These are phyloP conservation scores for Umbelopsis sp. DNA, from an alignment of 192 early-diverging fungal genomes.

Conservation along the genomic window DNA sequence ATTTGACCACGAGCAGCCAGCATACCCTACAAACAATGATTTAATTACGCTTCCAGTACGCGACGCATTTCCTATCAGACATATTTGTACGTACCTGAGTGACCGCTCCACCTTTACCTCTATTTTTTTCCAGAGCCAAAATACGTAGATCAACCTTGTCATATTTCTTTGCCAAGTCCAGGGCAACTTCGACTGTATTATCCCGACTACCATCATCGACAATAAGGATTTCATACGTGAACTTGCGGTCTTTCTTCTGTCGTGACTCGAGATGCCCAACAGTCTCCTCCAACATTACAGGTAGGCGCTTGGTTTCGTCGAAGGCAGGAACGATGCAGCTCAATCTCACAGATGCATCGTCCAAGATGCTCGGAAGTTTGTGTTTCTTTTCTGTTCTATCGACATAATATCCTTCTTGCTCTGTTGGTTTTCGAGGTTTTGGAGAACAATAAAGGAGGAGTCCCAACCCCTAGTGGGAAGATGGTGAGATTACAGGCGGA, in stretches of 20 bases:
- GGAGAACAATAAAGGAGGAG: conserved; percentile 39
- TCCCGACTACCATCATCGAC: conserved; percentile 94
- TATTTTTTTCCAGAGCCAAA: conserved; percentile 77
- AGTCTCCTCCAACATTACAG: conserved; percentile 84
- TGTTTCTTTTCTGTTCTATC: conserved; percentile 34
- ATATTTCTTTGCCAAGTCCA: conserved; percentile 64
- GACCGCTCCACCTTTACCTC: conserved; percentile 94
- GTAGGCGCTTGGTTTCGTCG: conserved; percentile 85
- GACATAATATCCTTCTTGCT: conserved; percentile 55
- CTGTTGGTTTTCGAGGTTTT: conserved; percentile 46
- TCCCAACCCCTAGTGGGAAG: conserved; percentile 32
- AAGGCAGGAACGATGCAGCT: conserved; percentile 90
- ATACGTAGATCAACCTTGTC: conserved; percentile 64
- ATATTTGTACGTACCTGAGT: conserved; percentile 59
- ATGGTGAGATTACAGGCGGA: not conserved
- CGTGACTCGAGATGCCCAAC: conserved; percentile 62
- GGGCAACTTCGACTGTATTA: conserved; percentile 67
- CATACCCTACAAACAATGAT: conserved; percentile 66
- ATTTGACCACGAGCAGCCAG: conserved; percentile 71
- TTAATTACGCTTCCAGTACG: not conserved
- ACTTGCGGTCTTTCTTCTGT: conserved; percentile 37
- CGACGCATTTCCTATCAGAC: not conserved
- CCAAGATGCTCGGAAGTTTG: conserved; percentile 47
- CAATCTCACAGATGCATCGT: conserved; percentile 54
- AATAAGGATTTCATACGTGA: conserved; percentile 85